phyloP scores from a whole-genome alignment of 805 yeast genomes.

The Metschnikowia shivogae region DNA sequence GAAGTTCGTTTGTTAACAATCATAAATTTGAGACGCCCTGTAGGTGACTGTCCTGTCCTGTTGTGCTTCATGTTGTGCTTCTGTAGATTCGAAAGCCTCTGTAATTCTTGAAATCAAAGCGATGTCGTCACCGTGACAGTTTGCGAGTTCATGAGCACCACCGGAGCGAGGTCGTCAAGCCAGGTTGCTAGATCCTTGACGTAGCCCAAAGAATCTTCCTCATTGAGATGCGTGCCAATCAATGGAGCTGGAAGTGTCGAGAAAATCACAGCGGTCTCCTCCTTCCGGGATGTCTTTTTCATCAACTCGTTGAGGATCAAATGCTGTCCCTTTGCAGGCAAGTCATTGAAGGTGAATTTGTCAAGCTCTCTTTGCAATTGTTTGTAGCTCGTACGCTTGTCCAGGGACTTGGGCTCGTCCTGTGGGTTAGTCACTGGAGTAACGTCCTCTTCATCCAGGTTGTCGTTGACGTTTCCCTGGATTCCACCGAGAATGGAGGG shows the following conservation, averaged over 20 bases:
- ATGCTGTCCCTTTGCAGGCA: conserved; percentile 93
- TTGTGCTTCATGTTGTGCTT: not conserved
- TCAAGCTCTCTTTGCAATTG: conserved; percentile 37
- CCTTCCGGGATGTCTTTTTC: conserved; percentile 52
- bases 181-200: conserved; percentile 73
- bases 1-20: no score
- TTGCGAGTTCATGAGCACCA: conserved; percentile 79
- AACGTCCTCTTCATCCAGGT: not conserved
- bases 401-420: conserved; percentile 9
- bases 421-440: not conserved
- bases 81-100: not conserved
- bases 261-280: conserved; percentile 65
- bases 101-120: conserved; percentile 33
- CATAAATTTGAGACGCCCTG: no score
- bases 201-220: conserved; percentile 67
- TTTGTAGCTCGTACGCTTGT: conserved; percentile 21
- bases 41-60: not conserved
- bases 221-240: conserved; percentile 72
- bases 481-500: conserved; percentile 3
- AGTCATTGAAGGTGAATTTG: conserved; percentile 62
- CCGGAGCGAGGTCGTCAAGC: conserved; percentile 81
- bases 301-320: conserved; percentile 82
- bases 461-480: not conserved
- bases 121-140: conserved; percentile 96
- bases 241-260: conserved; percentile 89